Base-by-base conservation (phyloP, 345 rosid species). In the thale cress (Arabidopsis thaliana) region DNA sequence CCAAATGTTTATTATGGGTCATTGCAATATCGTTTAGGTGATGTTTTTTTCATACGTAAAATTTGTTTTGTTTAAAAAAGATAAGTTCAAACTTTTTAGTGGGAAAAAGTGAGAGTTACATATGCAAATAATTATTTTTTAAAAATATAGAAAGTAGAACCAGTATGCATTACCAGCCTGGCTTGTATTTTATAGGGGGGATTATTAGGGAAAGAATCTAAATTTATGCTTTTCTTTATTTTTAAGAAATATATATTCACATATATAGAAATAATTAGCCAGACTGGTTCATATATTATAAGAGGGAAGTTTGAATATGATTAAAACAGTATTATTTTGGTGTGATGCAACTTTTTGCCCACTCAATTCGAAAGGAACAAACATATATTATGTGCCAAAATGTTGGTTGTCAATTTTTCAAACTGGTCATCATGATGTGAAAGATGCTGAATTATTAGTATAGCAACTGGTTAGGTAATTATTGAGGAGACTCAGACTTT, bases 361-460 rank as follows among this genome's bases (percentile, higher is more conserved):
- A 58, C 53, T 45, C 2, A 58, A 11, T 16, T 56, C 16, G 13
- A 33, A 41, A 67, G 7, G 5, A 46, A 34, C 0, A 25, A 46
- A 4, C 25, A 30, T 11, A 3, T 40, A 37, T 8, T 13, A 42
- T 16, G 62, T 8, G 41, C 5, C 14, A 36, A 44, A 69, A 28
- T 28, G 6, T 13, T 40, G 44, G 11, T 59, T 74, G 73, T 28
- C 45, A 16, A 4, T 13, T 69, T 69, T 4, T 1, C 14, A n/a
- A 76, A 59, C 1, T 25, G 44, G 61, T 0, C 32, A 75, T 8
- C 24, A 40, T 75, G 74, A 61, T 69, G 74, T 52, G 70, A 69
- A 44, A 52, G 64, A 24, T 4, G 16, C 33, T 42, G 49, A 68
- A 42, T 68, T 68, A 68, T 60, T 60, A 60, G 13, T 41, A 57